A percentile compares a stretch with the other conserved stretches of the same genome.
These are phyloP conservation scores for Tetrastigma voinierianum DNA, from an alignment of 164 flowering plant species.

Conservation along the genomic window DNA sequence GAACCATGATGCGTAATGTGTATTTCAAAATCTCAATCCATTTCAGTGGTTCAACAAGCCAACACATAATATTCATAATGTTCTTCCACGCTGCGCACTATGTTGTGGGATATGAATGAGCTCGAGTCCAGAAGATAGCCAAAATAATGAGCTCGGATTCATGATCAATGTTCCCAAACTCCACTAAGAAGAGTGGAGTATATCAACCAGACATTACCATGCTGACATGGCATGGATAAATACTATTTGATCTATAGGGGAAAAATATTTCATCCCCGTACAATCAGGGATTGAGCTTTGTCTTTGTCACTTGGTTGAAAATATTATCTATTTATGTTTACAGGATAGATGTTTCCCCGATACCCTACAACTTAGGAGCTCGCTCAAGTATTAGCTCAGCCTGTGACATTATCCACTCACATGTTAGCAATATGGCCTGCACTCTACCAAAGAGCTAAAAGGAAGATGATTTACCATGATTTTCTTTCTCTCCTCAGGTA, in stretches of 20 bases:
- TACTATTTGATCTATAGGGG: background rate
- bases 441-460: background rate
- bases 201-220: background rate
- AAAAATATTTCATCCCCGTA: background rate
- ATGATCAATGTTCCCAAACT: background rate
- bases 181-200: background rate
- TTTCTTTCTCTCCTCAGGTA: constrained; percentile 78
- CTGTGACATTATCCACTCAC: background rate
- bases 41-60: too few species aligned
- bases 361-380: background rate
- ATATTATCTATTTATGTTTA: background rate
- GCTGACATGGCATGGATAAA: background rate
- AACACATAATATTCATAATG: too few species aligned
- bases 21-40: too few species aligned
- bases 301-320: too few species aligned
- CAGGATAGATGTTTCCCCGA: background rate
- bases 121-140: background rate
- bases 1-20: too few species aligned
- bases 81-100: too few species aligned
- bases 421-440: background rate
- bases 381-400: background rate
- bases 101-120: too few species aligned
- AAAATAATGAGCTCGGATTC: background rate
- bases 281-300: too few species aligned
- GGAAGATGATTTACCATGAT: constrained; percentile 54